These are phyloP conservation scores for Triticum turgidum DNA, from an alignment of 176 grass and related monocot species.

Conservation along the genomic window DNA sequence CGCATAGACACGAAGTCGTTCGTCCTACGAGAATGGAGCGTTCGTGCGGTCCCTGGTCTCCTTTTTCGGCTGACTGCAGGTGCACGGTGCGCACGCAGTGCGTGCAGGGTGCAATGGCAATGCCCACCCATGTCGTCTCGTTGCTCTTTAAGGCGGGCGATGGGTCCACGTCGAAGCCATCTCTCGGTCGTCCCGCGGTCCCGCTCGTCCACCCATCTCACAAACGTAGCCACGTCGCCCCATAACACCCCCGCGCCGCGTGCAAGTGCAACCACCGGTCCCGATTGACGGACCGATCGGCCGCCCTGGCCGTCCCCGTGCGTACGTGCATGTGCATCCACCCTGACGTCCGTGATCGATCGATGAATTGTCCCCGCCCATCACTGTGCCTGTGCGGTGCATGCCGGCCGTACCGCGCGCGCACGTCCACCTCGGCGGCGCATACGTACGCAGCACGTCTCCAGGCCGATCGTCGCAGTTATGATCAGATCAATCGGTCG, in stretches of 20 bases:
- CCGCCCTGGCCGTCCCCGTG: not conserved
- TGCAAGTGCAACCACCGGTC: not conserved
- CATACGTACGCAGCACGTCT: not conserved
- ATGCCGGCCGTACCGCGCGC: not conserved
- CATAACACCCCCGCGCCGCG: not conserved
- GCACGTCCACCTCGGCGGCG: slow-evolving; percentile 3
- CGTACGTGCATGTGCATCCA: too few relatives aligned
- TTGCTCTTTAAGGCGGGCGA: not conserved
- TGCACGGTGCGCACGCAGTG: too few relatives aligned
- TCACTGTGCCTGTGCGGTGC: not conserved
- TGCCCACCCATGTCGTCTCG: not conserved
- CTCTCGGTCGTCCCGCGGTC: not conserved
- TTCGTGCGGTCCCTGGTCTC: too few relatives aligned
- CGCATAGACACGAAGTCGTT: too few relatives aligned
- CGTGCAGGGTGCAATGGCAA: too few relatives aligned
- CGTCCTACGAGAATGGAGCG: too few relatives aligned
- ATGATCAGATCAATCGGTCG: not conserved
- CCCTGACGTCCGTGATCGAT: not conserved
- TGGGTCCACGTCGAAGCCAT: not conserved
- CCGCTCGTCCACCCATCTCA: not conserved
- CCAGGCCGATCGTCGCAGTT: not conserved
- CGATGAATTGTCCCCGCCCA: not conserved
- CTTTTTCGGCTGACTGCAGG: too few relatives aligned
- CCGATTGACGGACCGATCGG: not conserved
- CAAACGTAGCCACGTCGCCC: not conserved